These are phyloP conservation scores for Calophaca sinica DNA, from an alignment of 306 rosid genomes.

Conservation along the genomic window DNA sequence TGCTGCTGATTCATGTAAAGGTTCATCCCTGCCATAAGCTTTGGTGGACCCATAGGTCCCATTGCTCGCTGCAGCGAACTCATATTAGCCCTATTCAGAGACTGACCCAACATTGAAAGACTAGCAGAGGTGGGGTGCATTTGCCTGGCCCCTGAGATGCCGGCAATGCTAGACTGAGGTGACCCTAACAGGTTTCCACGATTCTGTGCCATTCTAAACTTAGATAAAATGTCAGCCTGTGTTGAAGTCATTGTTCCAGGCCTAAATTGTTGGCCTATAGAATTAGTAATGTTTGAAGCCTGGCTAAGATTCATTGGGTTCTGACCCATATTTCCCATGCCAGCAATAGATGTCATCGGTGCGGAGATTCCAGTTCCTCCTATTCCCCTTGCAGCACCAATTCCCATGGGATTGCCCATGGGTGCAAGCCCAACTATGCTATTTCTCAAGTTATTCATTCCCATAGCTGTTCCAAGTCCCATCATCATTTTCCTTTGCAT, in stretches of 20 bases:
- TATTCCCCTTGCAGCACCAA: slow-evolving; percentile 81
- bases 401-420: slow-evolving; percentile 71
- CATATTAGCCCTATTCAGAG: slow-evolving; percentile 68
- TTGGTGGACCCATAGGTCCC: slow-evolving; percentile 92
- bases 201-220: slow-evolving; percentile 54
- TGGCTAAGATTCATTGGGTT: slow-evolving; percentile 70
- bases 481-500: slow-evolving; percentile 87
- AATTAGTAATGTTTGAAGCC: slow-evolving; percentile 62
- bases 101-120: slow-evolving; percentile 74
- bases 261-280: slow-evolving; percentile 69
- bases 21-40: slow-evolving; percentile 67
- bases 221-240: slow-evolving; percentile 57
- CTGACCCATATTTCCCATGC: slow-evolving; percentile 84
- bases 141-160: slow-evolving; percentile 78
- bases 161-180: slow-evolving; percentile 69
- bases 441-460: slow-evolving; percentile 68
- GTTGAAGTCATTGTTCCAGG: slow-evolving; percentile 51
- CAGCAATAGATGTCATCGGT: slow-evolving; percentile 78
- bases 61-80: slow-evolving; percentile 71
- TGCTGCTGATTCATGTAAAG: slow-evolving; percentile 78
- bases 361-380: slow-evolving; percentile 87
- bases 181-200: slow-evolving; percentile 66
- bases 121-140: slow-evolving; percentile 69
- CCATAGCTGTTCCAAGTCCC: slow-evolving; percentile 80
- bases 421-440: slow-evolving; percentile 80